Percentiles rank a stretch among this genome's conserved stretches.
These are phyloP conservation scores for Naegleria lovaniensis DNA, from an alignment of 208 protist species.

Conservation along the genomic window DNA sequence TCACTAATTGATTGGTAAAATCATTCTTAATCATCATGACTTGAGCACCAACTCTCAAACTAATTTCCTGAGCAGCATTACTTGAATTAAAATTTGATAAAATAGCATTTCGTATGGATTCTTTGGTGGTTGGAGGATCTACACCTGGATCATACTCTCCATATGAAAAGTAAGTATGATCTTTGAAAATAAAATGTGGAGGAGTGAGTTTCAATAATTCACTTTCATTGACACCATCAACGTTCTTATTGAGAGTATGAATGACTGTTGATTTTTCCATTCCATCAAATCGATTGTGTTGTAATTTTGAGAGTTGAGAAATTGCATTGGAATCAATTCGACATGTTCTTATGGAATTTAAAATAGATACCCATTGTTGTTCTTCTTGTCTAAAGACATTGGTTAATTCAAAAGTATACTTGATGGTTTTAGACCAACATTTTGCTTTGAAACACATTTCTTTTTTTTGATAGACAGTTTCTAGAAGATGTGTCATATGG, in stretches of 20 bases:
- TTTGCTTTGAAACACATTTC: neutral
- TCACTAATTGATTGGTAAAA: neutral
- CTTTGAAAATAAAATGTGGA: neutral
- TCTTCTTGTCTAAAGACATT: neutral
- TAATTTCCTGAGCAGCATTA: neutral
- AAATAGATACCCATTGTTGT: neutral
- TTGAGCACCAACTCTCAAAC: neutral
- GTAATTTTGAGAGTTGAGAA: neutral
- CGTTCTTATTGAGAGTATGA: neutral
- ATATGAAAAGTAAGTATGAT: neutral
- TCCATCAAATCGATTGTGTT: neutral
- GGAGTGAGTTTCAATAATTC: neutral
- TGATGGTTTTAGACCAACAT: neutral
- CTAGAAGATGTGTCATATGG: too few species aligned
- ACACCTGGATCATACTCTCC: neutral
- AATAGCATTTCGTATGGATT: neutral
- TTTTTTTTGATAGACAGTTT: neutral
- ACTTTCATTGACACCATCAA: neutral
- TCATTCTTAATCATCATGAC: constrained; percentile 9
- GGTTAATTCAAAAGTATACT: neutral
- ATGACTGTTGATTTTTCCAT: neutral
- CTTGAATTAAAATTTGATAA: neutral
- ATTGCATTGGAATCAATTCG: neutral
- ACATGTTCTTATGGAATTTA: neutral
- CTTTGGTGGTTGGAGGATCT: neutral